Evolutionary conservation across 768 basidiomycete species (phyloP), one percentile per base, ranked within the genome.

Genomic region (Austroboletus eburneus): DNA sequence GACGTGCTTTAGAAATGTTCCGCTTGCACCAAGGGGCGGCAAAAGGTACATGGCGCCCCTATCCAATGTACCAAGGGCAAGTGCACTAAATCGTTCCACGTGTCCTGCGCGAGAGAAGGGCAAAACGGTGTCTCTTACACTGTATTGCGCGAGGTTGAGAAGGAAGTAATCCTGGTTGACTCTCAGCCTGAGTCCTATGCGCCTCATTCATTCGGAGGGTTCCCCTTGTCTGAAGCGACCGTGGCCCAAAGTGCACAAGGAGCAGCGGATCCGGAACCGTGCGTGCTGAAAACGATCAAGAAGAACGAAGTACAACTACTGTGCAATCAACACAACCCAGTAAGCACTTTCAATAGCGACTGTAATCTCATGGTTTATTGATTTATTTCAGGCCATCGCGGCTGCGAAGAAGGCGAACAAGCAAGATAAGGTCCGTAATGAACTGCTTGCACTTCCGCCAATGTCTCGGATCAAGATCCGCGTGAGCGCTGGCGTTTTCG

Each of bases 1-100:
- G 27, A 39, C 13, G 25, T 41, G 20, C 33, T 24, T n/a, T 47
- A 97, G 92, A 96, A 95, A 86, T 99, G 95, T 64, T 77, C 83
- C 7, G 79, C 83, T 1, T 97, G 94, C 62, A 72, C 76, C n/a
- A 90, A 83, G 63, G 75, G 69, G 35, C 74, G 75, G 27, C 65
- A 72, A 10, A 88, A 84, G 57, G 71, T 69, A 0, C 90, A 89
- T 50, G 90, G 86, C 16, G 88, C 86, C 1, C 86, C 85, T 21
- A 83, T 96, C 21, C 94, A 97, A 61, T 97, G 94, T 62, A 89
- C 90, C 14, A 91, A 89, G 65, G 93, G 92, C 37, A 95, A 93
- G 69, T 97, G 94, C 57, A 76, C 88, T 10, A 89, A 87, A 61
- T 89, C 94, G 0, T 96, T 91, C 69, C 95, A 98, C 59, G 86